These are phyloP conservation scores for Aegle marmelos DNA, from an alignment of 345 rosid species.

Conservation along the genomic window DNA sequence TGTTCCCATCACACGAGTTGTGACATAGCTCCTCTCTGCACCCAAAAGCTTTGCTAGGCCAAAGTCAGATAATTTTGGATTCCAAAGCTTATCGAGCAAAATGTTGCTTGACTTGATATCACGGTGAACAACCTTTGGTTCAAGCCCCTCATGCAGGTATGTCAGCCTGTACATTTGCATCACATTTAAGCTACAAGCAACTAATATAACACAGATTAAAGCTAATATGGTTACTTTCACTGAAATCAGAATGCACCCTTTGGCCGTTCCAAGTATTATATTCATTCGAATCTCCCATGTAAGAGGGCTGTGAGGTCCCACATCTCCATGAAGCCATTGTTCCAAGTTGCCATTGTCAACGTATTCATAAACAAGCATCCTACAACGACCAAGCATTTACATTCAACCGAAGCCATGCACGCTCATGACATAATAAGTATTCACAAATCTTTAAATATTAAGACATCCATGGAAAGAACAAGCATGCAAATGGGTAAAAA, in stretches of 20 bases:
- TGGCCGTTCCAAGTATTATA: slow-evolving; percentile 74
- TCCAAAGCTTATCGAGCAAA: slow-evolving; percentile 86
- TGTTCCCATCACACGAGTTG: slow-evolving; percentile 97
- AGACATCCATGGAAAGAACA: neutral
- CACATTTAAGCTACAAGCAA: slow-evolving; percentile 5
- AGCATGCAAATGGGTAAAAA: slow-evolving; percentile 4
- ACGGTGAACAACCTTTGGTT: slow-evolving; percentile 89
- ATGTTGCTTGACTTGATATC: slow-evolving; percentile 93
- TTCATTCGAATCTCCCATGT: slow-evolving; percentile 88
- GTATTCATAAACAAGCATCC: slow-evolving; percentile 90
- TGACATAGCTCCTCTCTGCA: slow-evolving; percentile 80
- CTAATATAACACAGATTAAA: neutral
- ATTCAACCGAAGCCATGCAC: neutral
- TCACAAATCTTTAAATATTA: neutral
- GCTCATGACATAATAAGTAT: neutral
- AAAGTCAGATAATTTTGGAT: slow-evolving; percentile 81
- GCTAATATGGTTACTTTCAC: neutral
- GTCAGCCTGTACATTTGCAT: slow-evolving; percentile 40
- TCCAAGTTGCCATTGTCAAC: slow-evolving; percentile 90
- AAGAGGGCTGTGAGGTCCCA: slow-evolving; percentile 70
- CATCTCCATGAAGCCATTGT: slow-evolving; percentile 93
- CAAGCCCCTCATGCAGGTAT: slow-evolving; percentile 87
- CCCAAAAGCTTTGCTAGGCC: slow-evolving; percentile 89
- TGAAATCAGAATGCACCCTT: slow-evolving; percentile 43
- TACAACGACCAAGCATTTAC: slow-evolving; percentile 15